phyloP scores from a whole-genome alignment of 31 red algal species.

The Endocladia muricata region DNA sequence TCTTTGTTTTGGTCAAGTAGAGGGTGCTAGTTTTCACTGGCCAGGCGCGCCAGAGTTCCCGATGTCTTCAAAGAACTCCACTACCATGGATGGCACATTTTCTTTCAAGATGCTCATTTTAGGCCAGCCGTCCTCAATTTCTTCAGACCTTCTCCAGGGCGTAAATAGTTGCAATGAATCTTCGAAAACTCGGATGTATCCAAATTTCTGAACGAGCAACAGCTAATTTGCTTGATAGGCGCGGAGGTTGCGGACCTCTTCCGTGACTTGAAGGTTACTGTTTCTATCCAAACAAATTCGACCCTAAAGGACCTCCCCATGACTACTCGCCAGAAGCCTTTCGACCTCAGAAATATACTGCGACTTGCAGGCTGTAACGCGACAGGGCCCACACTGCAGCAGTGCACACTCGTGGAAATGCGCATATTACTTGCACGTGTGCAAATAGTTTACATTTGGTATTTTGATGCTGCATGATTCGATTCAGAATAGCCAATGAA shows the following conservation, averaged over 20 bases:
- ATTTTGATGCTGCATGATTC: too few relatives aligned
- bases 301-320: neutral
- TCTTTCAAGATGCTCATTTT: neutral
- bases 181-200: neutral
- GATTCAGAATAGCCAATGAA: too few relatives aligned
- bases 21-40: too few relatives aligned
- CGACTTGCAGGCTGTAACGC: neutral
- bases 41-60: neutral
- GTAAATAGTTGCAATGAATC: neutral
- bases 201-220: neutral
- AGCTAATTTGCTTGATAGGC: neutral
- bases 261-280: neutral
- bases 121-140: neutral
- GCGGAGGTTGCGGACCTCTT: neutral
- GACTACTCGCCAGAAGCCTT: neutral
- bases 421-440: neutral
- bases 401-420: conserved; percentile 10
- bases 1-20: too few relatives aligned
- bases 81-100: neutral
- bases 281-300: conserved; percentile 8
- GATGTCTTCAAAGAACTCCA: neutral
- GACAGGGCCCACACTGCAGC: conserved; percentile 6
- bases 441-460: conserved; percentile 23
- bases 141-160: neutral
- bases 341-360: conserved; percentile 5